A percentile compares a stretch with the other conserved stretches of the same genome.
Evolutionary conservation across 257 asterid genomes (phyloP).

Genomic region (Solanum pinnatisectum): DNA sequence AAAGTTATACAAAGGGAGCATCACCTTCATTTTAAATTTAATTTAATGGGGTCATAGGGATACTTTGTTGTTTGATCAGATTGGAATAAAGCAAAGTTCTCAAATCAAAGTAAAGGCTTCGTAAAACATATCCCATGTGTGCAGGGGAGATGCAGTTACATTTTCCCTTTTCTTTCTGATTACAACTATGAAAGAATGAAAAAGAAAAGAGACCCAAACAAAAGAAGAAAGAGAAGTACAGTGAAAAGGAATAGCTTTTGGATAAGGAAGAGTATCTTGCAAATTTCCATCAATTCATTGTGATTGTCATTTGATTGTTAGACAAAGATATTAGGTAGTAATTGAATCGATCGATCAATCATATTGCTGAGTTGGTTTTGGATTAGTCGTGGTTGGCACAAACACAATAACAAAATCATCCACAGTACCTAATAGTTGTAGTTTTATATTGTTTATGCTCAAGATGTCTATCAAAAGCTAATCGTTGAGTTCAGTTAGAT

Average conservation of each 20-base stretch:
- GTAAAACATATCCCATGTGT: not conserved
- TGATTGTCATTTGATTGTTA: not conserved
- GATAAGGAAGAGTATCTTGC: not conserved
- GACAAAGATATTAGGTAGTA: not conserved
- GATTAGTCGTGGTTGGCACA: not conserved
- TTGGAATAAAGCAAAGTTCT: conserved; percentile 21
- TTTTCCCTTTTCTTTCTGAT: not conserved
- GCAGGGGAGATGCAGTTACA: not conserved
- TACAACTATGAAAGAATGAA: not conserved
- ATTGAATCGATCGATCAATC: not conserved
- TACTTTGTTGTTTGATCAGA: conserved; percentile 9
- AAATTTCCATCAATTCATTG: not conserved
- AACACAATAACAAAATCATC: not conserved
- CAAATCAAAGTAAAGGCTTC: not conserved
- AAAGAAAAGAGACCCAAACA: not conserved
- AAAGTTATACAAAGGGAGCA: not conserved
- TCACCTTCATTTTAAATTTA: not conserved
- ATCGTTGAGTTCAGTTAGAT: not conserved
- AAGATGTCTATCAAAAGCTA: no score
- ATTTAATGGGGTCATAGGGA: conserved; percentile 11
- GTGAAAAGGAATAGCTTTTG: not conserved
- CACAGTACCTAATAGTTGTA: not conserved
- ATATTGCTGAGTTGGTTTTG: not conserved
- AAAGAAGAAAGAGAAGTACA: not conserved
- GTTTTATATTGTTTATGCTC: not conserved